Evolutionary conservation across 768 basidiomycete species (phyloP).

Genomic region (Panaeolus papilionaceus): DNA sequence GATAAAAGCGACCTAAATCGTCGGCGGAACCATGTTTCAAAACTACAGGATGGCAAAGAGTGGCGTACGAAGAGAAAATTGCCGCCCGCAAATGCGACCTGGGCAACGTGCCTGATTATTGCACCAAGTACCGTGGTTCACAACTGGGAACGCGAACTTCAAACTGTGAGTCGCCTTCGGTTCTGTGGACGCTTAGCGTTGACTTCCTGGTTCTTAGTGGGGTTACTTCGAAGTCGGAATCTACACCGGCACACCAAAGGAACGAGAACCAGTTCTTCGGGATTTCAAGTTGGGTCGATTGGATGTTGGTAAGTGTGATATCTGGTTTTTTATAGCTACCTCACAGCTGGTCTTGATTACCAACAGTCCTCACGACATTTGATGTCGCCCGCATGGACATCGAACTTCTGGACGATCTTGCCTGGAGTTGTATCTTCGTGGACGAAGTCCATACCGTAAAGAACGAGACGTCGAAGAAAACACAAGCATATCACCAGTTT

Average conservation of each 20-base stretch:
- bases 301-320: conserved; percentile 71
- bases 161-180: conserved; percentile 56
- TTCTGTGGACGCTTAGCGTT: background rate
- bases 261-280: conserved; percentile 61
- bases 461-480: conserved; percentile 71
- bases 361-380: conserved; percentile 80
- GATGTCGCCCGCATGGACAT: conserved; percentile 79
- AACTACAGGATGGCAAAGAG: conserved; percentile 61
- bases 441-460: conserved; percentile 95
- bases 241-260: conserved; percentile 60
- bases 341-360: conserved; percentile 12
- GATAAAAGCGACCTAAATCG: conserved; percentile 67
- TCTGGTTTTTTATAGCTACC: background rate
- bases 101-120: conserved; percentile 89
- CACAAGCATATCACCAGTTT: conserved; percentile 75
- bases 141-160: conserved; percentile 92
- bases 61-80: conserved; percentile 61
- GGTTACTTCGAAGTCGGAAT: conserved; percentile 89
- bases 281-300: conserved; percentile 84
- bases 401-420: conserved; percentile 66
- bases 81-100: conserved; percentile 71
- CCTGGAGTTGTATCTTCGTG: conserved; percentile 77
- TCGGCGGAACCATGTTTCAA: conserved; percentile 69
- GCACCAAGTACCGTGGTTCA: conserved; percentile 84
- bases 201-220: conserved; percentile 62